Evolutionary conservation across 1,284 basidiomycete genomes (phyloP), one percentile per base, ranked within the genome.

Genomic region (Ustilago xerochloae): DNA sequence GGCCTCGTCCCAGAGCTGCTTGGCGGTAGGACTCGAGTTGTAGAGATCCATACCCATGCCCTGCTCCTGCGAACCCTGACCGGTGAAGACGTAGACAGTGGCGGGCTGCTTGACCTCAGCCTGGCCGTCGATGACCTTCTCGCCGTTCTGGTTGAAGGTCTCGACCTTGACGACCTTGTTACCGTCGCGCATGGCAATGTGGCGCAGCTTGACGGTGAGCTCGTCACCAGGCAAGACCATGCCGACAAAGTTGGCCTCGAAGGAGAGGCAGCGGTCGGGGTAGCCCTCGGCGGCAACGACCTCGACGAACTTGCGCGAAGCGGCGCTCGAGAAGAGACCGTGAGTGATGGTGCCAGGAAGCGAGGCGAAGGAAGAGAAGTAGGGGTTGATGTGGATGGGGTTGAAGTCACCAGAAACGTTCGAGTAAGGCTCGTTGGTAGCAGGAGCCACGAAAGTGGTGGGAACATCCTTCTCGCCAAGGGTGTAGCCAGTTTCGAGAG

Each of bases 41-140:
- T 98, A 99, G 4, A 99, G 89, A 80, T 98, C 95, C 95, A 99
- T 98, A 39, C 97, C 96, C 96, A 99, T 99, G 36, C 95, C 94
- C 49, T 92, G 91, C 86, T 99, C 96, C 86, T 99, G 97, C 24
- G 94, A 98, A 59, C 96, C 96, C 85, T 99, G 96, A 51, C 96
- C 96, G 56, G 96, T 99, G 88, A 98, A 98, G 82, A 97, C 94
- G 81, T 98, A 98, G 51, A 93, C 93, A 16, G 95, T 97, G 15
- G 75, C 63, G 12, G 78, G 79, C 86, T 98, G 96, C 15, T 90
- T 90, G 72, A 98, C 93, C 85, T 97, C 94, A 50, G 96, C 93
- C 20, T 92, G 90, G 41, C 96, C 96, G 73, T 93, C 91, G 45
- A 98, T 88, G 60, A 98, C 94, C 86, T 93, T 97, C 84, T 95